Conservation (phyloP, 2,329 filamentous ascomycete genomes). For the Parasarocladium wereldwijsianum region DNA sequence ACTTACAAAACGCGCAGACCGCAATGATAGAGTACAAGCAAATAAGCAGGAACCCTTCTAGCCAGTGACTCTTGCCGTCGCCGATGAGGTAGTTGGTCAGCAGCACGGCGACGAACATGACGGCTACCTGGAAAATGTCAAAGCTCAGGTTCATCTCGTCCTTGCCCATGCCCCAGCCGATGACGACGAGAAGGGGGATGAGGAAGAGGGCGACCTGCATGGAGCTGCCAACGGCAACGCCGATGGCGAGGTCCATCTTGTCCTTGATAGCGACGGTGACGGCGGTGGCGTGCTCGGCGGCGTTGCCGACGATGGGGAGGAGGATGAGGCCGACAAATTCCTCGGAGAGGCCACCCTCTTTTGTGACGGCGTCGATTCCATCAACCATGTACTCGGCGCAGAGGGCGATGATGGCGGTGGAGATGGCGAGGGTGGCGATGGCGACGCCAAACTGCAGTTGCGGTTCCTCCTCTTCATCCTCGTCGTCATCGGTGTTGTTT, state of each 20-base stretch:
- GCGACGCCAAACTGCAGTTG: conserved; percentile 61
- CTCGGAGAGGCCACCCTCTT: conserved; percentile 43
- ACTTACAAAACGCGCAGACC: conserved; percentile 47
- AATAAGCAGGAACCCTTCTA: conserved; percentile 63
- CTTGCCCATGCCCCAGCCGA: conserved; percentile 61
- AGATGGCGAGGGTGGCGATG: conserved; percentile 52
- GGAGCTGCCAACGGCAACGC: conserved; percentile 51
- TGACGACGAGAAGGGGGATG: conserved; percentile 60
- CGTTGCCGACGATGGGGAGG: conserved; percentile 50
- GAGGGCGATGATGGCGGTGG: conserved; percentile 66
- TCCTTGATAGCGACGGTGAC: conserved; percentile 44
- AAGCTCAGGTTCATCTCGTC: conserved; percentile 72
- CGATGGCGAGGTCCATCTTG: conserved; percentile 47
- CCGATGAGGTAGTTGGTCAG: conserved; percentile 77
- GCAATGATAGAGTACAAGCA: conserved; percentile 72
- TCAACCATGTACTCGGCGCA: conserved; percentile 70
- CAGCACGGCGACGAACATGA: conserved; percentile 69
- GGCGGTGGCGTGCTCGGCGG: conserved; percentile 48
- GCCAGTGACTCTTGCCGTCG: conserved; percentile 71
- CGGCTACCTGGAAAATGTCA: conserved; percentile 77
- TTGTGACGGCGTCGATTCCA: conserved; percentile 54
- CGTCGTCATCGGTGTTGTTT: conserved; percentile 36
- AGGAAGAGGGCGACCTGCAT: conserved; percentile 73
- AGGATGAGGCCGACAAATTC: conserved; percentile 72
- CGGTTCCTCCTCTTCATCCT: conserved; percentile 61